Evolutionary conservation across 2,329 filamentous ascomycete species (phyloP).

Genomic region (Phialophora tarda): DNA sequence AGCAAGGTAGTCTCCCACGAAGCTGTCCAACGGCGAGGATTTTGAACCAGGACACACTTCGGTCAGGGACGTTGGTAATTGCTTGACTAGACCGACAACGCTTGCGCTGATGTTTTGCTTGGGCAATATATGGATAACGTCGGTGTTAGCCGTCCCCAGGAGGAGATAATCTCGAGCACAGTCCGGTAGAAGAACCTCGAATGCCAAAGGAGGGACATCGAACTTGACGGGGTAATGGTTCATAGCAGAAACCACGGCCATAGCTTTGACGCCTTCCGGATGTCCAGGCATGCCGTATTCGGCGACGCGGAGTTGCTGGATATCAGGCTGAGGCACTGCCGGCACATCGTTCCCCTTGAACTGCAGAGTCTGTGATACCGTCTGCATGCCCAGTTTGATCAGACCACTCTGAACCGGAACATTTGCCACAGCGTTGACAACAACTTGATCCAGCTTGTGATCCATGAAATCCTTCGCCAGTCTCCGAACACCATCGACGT

Average conservation of each 20-base stretch:
- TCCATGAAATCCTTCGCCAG: slow-evolving; percentile 89
- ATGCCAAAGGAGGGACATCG: slow-evolving; percentile 77
- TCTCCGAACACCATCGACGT: slow-evolving; percentile 74
- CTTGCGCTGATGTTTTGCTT: slow-evolving; percentile 70
- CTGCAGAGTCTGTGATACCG: slow-evolving; percentile 66
- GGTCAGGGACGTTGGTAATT: slow-evolving; percentile 75
- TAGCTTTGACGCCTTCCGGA: slow-evolving; percentile 74
- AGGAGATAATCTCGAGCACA: slow-evolving; percentile 75
- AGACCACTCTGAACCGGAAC: slow-evolving; percentile 79
- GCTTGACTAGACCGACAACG: slow-evolving; percentile 72
- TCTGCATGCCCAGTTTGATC: slow-evolving; percentile 77
- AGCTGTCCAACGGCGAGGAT: slow-evolving; percentile 80
- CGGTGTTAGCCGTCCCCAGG: slow-evolving; percentile 76
- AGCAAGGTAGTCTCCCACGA: slow-evolving; percentile 80
- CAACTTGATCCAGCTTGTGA: slow-evolving; percentile 73
- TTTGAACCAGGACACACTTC: slow-evolving; percentile 75
- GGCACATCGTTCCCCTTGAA: slow-evolving; percentile 67
- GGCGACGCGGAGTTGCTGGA: slow-evolving; percentile 78
- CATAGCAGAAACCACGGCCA: slow-evolving; percentile 72
- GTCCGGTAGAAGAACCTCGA: slow-evolving; percentile 83
- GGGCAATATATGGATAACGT: slow-evolving; percentile 69
- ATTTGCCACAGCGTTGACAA: slow-evolving; percentile 73
- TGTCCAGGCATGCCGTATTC: slow-evolving; percentile 66
- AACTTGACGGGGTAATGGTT: slow-evolving; percentile 82
- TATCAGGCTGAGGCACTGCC: slow-evolving; percentile 77